Percentiles rank a stretch among this genome's conserved stretches.
phyloP scores from a whole-genome alignment of 1,284 basidiomycete genomes.

The Cerioporus squamosus region DNA sequence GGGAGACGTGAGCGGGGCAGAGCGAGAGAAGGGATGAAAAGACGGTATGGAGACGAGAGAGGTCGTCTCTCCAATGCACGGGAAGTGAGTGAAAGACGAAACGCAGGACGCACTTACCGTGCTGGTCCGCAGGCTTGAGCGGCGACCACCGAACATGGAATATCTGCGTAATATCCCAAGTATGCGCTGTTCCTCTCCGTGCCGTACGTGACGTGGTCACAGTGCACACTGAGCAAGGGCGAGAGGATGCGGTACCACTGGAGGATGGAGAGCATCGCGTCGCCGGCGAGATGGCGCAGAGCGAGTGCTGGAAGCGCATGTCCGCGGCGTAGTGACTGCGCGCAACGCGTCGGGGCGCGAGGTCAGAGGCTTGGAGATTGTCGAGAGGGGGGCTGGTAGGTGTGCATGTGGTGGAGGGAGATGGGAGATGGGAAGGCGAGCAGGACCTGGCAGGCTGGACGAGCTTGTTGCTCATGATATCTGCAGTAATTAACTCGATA shows the following conservation, averaged over 20 bases:
- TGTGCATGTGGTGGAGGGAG: too few relatives aligned
- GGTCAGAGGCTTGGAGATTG: too few relatives aligned
- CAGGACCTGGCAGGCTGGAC: too few relatives aligned
- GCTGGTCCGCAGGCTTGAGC: conserved; percentile 47
- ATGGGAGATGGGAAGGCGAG: too few relatives aligned
- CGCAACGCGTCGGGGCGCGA: too few relatives aligned
- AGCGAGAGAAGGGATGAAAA: too few relatives aligned
- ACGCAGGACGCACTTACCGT: conserved; percentile 38
- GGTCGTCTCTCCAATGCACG: neutral
- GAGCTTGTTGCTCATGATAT: too few relatives aligned
- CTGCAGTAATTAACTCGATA: too few relatives aligned
- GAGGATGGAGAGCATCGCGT: conserved; percentile 54
- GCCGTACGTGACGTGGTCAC: conserved; percentile 51
- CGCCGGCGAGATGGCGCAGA: conserved; percentile 49
- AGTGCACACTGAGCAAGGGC: conserved; percentile 47
- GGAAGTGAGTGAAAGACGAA: neutral
- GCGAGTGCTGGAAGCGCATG: conserved; percentile 57
- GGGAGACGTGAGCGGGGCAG: too few relatives aligned
- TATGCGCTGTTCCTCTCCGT: conserved; percentile 40
- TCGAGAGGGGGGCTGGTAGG: too few relatives aligned
- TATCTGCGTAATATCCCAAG: conserved; percentile 51
- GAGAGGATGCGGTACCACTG: conserved; percentile 69
- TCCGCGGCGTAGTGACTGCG: conserved; percentile 52
- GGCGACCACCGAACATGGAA: conserved; percentile 58
- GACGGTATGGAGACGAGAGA: too few relatives aligned